Evolutionary conservation across 129 eudicot species (phyloP).

Genomic region (Ambrosia artemisiifolia): DNA sequence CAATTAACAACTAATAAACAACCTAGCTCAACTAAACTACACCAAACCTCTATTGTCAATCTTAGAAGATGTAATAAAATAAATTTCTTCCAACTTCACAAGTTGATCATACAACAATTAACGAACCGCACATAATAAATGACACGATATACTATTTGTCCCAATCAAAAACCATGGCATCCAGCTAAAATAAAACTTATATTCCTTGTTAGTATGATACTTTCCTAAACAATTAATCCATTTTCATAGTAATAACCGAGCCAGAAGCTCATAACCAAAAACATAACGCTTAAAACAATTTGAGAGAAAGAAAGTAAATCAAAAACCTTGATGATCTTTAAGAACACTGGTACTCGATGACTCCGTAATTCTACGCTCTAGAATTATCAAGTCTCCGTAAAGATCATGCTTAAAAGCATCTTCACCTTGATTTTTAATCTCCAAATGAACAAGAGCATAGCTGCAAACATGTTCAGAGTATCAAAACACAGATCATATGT

Average conservation of each 20-base stretch:
- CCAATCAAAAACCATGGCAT: neutral
- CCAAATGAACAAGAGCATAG: constrained; percentile 77
- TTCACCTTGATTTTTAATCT: constrained; percentile 74
- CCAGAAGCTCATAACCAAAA: constrained; percentile 1
- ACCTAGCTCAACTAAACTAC: neutral
- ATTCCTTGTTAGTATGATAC: neutral
- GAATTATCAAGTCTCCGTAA: constrained; percentile 65
- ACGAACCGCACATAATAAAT: neutral
- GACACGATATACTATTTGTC: neutral
- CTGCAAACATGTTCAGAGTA: constrained; percentile 36
- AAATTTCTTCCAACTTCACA: neutral
- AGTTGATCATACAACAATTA: neutral
- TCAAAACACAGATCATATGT: constrained; percentile 12
- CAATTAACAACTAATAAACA: neutral
- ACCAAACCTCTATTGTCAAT: neutral
- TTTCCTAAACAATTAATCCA: neutral
- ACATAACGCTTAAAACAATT: too few species aligned
- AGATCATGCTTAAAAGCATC: constrained; percentile 80
- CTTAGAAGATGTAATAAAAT: too few species aligned
- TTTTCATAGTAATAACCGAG: neutral
- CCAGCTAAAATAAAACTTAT: neutral
- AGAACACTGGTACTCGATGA: constrained; percentile 56
- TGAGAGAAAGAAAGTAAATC: neutral
- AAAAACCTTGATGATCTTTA: constrained; percentile 73
- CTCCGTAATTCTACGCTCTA: constrained; percentile 80